Evolutionary conservation across 2,329 filamentous ascomycete species (phyloP).

Genomic region (Lachnellula occidentalis): DNA sequence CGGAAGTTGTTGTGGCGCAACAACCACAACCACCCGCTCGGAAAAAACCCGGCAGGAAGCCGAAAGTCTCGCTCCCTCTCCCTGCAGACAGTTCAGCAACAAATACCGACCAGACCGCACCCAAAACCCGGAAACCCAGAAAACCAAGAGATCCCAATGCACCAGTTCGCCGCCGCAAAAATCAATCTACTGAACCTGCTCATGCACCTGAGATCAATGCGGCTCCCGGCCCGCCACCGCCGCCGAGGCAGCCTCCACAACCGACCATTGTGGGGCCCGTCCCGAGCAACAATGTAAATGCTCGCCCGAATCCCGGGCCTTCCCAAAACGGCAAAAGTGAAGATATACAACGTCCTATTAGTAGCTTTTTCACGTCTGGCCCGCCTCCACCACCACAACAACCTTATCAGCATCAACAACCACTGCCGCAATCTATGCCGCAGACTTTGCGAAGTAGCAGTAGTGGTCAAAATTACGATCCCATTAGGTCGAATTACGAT

Average conservation of each 20-base stretch:
- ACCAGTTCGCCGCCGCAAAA: conserved; percentile 50
- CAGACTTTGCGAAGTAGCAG: conserved; percentile 49
- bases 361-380: conserved; percentile 25
- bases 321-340: conserved; percentile 35
- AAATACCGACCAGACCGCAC: conserved; percentile 35
- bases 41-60: conserved; percentile 62
- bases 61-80: conserved; percentile 42
- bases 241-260: conserved; percentile 3
- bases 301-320: conserved; percentile 2
- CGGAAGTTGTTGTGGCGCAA: not conserved
- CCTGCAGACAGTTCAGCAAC: conserved; percentile 36
- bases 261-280: conserved; percentile 9
- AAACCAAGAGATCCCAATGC: conserved; percentile 57
- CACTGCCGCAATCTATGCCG: conserved; percentile 37
- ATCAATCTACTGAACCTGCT: conserved; percentile 35
- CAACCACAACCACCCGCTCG: conserved; percentile 26
- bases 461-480: conserved; percentile 82
- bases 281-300: not conserved
- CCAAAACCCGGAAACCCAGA: conserved; percentile 44
- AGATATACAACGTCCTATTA: conserved; percentile 32
- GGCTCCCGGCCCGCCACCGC: not conserved
- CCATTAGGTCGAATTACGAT: conserved; percentile 71
- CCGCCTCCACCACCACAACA: conserved; percentile 18
- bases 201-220: conserved; percentile 18
- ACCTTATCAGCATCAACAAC: conserved; percentile 17